Conservation (phyloP, 257 asterid genomes). For the Solanum etuberosum region DNA sequence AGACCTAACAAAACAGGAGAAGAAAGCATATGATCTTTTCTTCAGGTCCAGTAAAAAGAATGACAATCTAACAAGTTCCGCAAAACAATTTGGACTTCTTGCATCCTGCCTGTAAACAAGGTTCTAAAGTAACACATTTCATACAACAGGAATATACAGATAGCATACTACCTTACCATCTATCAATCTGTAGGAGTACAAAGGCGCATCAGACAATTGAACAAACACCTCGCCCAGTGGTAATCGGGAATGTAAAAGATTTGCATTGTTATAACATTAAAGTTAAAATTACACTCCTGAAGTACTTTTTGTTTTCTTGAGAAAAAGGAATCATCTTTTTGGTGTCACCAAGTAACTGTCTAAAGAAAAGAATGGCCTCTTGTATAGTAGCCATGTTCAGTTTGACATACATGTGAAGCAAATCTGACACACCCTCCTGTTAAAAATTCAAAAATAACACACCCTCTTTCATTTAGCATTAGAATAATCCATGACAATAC, state of each 20-base stretch:
- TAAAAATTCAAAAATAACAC: neutral
- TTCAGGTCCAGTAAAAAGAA: neutral
- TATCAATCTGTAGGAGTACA: neutral
- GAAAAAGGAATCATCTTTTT: neutral
- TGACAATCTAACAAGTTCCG: neutral
- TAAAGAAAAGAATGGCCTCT: neutral
- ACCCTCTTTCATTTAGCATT: neutral
- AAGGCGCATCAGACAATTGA: neutral
- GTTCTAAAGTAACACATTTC: neutral
- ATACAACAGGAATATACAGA: neutral
- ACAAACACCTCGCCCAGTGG: neutral
- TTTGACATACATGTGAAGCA: neutral
- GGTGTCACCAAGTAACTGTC: neutral
- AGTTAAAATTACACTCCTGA: neutral
- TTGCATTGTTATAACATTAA: neutral
- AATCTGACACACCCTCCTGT: neutral
- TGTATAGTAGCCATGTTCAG: neutral
- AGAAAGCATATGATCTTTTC: neutral
- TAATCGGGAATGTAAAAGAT: neutral
- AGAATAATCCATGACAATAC: neutral
- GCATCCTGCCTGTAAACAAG: neutral
- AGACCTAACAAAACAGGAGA: slow-evolving; percentile 36
- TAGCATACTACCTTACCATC: neutral
- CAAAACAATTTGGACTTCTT: neutral
- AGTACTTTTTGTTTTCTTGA: neutral